Conservation (phyloP, 1,139 yeast species). For the Candida albicans region DNA sequence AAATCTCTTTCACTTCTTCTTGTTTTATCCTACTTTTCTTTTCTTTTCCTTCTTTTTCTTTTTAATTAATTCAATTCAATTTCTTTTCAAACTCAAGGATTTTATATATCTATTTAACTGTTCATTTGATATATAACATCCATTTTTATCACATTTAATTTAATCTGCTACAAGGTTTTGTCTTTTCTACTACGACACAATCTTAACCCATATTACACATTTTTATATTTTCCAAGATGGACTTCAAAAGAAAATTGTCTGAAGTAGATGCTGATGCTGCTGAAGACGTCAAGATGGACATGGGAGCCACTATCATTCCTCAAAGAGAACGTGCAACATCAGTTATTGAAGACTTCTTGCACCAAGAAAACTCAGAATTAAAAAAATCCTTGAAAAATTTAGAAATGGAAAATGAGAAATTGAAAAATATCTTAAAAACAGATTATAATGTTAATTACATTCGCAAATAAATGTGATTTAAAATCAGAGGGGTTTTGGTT, state of each 20-base stretch:
- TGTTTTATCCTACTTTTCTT: background rate
- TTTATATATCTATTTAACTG: too few relatives aligned
- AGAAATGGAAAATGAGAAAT: conserved; percentile 13
- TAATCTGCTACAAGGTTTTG: too few relatives aligned
- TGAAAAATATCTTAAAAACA: conserved; percentile 13
- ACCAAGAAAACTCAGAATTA: conserved; percentile 13
- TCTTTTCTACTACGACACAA: too few relatives aligned
- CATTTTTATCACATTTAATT: too few relatives aligned
- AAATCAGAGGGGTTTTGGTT: too few relatives aligned
- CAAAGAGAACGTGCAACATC: conserved; percentile 13
- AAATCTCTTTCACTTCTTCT: background rate
- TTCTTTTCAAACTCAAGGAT: too few relatives aligned
- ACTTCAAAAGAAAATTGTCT: conserved; percentile 14
- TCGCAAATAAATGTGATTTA: background rate
- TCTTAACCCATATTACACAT: background rate
- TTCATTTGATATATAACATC: too few relatives aligned
- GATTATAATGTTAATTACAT: conserved; percentile 14
- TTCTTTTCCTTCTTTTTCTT: background rate
- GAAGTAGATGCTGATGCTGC: conserved; percentile 10
- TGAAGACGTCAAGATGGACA: conserved; percentile 3
- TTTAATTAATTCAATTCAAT: too few relatives aligned
- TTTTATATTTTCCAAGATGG: conserved; percentile 14
- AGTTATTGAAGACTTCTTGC: conserved; percentile 14
- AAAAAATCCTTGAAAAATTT: conserved; percentile 12
- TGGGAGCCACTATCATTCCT: conserved; percentile 8